Conservation (phyloP, 805 yeast genomes). For the Kodamaea laetipori region DNA sequence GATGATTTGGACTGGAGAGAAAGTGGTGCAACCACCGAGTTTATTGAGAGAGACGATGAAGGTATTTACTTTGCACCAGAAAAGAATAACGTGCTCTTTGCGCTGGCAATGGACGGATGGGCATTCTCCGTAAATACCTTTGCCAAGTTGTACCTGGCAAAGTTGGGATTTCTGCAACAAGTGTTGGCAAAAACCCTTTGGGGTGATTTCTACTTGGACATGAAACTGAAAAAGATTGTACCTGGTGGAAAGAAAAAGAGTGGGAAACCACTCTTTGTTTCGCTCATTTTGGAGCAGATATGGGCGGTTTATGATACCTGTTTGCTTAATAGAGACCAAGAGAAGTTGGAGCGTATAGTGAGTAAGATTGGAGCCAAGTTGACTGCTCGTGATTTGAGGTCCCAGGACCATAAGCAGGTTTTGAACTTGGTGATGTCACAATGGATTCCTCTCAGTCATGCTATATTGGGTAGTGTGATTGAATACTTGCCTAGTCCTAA, state of each 20-base stretch:
- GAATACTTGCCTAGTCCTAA: constrained; percentile 84
- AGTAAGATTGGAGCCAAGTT: constrained; percentile 68
- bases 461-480: constrained; percentile 80
- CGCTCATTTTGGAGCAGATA: constrained; percentile 81
- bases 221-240: constrained; percentile 82
- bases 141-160: constrained; percentile 80
- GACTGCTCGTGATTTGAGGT: constrained; percentile 71
- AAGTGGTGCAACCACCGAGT: constrained; percentile 55
- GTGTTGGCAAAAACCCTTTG: constrained; percentile 84
- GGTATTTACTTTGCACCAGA: constrained; percentile 87
- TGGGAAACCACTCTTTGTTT: constrained; percentile 82
- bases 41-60: constrained; percentile 73
- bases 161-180: constrained; percentile 79
- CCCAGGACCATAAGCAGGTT: constrained; percentile 71
- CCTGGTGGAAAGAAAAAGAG: constrained; percentile 63
- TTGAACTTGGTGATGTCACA: constrained; percentile 75
- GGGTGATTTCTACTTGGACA: constrained; percentile 92
- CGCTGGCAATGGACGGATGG: constrained; percentile 95
- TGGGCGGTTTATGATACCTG: constrained; percentile 88
- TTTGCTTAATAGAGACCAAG: constrained; percentile 63
- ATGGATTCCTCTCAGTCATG: constrained; percentile 92
- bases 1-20: constrained; percentile 81
- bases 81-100: constrained; percentile 85
- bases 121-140: constrained; percentile 91
- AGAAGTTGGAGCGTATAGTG: constrained; percentile 73